A percentile compares a stretch with the other conserved stretches of the same genome.
These are phyloP conservation scores for Cystobasidium onofrii DNA, from an alignment of 768 basidiomycete species.

Conservation along the genomic window DNA sequence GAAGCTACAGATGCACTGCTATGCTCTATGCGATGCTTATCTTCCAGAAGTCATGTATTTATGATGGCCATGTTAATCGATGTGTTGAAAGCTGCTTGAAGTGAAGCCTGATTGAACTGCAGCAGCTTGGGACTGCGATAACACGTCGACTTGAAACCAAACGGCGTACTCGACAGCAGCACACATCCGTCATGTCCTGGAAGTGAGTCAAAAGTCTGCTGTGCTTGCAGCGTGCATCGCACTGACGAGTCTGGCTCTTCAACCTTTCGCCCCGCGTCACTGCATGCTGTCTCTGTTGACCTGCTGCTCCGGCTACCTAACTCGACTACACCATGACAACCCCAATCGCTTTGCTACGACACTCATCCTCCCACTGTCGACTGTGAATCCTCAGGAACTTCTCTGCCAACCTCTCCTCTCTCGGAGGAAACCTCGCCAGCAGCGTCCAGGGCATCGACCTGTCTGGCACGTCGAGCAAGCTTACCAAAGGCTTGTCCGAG, in stretches of 20 bases:
- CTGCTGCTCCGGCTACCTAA: neutral
- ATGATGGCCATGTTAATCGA: too few species aligned
- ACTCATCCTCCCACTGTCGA: neutral
- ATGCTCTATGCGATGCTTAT: neutral
- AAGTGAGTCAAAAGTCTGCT: neutral
- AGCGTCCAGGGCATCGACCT: conserved; percentile 31
- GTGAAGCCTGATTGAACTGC: neutral
- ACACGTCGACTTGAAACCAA: neutral
- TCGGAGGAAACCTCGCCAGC: conserved; percentile 25
- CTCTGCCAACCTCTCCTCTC: conserved; percentile 10
- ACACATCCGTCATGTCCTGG: conserved; percentile 14
- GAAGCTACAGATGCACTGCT: too few species aligned
- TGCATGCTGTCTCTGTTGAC: neutral
- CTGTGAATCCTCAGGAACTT: conserved; percentile 1
- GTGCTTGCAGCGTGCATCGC: neutral
- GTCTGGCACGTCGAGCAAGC: conserved; percentile 28
- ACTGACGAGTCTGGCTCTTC: neutral
- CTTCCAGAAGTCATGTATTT: neutral
- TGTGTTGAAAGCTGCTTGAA: too few species aligned
- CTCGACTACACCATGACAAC: neutral
- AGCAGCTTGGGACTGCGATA: neutral
- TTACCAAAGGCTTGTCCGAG: conserved; percentile 34
- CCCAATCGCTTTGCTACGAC: too few species aligned
- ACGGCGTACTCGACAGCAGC: neutral
- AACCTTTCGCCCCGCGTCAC: neutral